Evolutionary conservation across 768 basidiomycete genomes (phyloP).

Genomic region (Leucosporidium creatinivorum): DNA sequence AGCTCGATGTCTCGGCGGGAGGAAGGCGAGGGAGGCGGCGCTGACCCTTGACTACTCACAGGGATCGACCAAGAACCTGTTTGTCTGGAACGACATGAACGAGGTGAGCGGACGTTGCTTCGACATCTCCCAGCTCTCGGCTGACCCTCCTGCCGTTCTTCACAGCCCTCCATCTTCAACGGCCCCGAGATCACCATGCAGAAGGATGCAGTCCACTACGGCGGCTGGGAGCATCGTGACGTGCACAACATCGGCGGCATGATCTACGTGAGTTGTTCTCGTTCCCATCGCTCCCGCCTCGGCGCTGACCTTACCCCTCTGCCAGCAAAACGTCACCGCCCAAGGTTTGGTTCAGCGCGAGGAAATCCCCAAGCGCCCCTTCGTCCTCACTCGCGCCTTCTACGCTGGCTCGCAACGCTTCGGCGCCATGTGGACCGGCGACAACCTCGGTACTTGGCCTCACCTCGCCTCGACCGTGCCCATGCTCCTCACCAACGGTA

Average conservation of each 20-base stretch:
- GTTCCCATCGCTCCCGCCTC: neutral
- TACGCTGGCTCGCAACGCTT: constrained; percentile 91
- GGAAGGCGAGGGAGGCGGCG: constrained; percentile 61
- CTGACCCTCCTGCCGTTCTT: neutral
- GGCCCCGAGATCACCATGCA: constrained; percentile 89
- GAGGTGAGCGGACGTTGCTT: constrained; percentile 53
- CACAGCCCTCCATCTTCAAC: constrained; percentile 93
- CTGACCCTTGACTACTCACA: constrained; percentile 45
- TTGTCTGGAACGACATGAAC: constrained; percentile 99
- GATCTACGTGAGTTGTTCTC: constrained; percentile 52
- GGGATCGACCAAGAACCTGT: constrained; percentile 65
- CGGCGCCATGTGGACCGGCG: constrained; percentile 98
- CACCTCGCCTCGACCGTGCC: constrained; percentile 90
- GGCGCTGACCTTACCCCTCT: neutral
- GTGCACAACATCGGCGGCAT: constrained; percentile 97
- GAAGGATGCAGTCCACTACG: constrained; percentile 70
- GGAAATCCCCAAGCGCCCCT: constrained; percentile 70
- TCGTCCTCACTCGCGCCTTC: constrained; percentile 92
- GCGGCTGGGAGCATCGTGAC: constrained; percentile 97
- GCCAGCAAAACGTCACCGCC: constrained; percentile 71
- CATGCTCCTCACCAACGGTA: constrained; percentile 81
- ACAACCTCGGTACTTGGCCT: constrained; percentile 95
- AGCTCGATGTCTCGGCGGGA: constrained; percentile 19
- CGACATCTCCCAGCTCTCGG: neutral
- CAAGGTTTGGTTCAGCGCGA: constrained; percentile 72